Percentiles rank a stretch among this genome's conserved stretches.
These are phyloP conservation scores for Yamadazyma trypodendri DNA, from an alignment of 1,139 yeast species.

Conservation along the genomic window DNA sequence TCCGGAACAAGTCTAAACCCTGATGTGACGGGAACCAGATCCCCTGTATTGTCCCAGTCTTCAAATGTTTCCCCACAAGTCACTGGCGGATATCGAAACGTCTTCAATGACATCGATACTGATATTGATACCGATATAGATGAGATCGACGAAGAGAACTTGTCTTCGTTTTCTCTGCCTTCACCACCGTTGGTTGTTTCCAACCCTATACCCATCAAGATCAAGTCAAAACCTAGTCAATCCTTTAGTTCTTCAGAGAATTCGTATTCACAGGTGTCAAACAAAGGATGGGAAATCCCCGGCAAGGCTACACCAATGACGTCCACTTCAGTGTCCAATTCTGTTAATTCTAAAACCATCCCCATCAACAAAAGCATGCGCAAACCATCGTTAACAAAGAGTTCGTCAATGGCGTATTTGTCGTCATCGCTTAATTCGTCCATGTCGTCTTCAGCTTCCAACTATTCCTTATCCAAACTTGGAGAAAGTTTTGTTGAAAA, in stretches of 20 bases:
- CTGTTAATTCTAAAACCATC: constrained; percentile 20
- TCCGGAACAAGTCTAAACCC: no score
- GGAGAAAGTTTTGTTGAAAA: constrained; percentile 49
- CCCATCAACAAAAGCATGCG: constrained; percentile 10
- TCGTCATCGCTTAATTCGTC: constrained; percentile 42
- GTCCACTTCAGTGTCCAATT: constrained; percentile 20
- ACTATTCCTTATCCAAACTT: constrained; percentile 39
- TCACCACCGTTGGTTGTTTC: constrained; percentile 8
- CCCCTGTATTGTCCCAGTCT: constrained; percentile 2
- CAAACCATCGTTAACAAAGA: constrained; percentile 28
- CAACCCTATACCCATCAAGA: constrained; percentile 30
- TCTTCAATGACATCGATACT: constrained; percentile 5
- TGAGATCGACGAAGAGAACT: constrained; percentile 9
- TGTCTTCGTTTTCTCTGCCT: constrained; percentile 9
- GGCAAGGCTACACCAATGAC: constrained; percentile 30
- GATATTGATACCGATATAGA: constrained; percentile 14
- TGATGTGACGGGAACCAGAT: not conserved
- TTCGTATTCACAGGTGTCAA: constrained; percentile 29
- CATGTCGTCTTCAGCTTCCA: constrained; percentile 37
- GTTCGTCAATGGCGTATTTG: constrained; percentile 43
- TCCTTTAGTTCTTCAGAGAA: constrained; percentile 28
- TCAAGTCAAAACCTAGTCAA: constrained; percentile 16
- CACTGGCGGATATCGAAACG: not conserved
- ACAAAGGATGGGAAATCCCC: constrained; percentile 48
- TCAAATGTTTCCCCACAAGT: not conserved